Percentiles rank a stretch among this genome's conserved stretches.
Evolutionary conservation across 768 basidiomycete genomes (phyloP).

Genomic region (Suillus hirtellus): DNA sequence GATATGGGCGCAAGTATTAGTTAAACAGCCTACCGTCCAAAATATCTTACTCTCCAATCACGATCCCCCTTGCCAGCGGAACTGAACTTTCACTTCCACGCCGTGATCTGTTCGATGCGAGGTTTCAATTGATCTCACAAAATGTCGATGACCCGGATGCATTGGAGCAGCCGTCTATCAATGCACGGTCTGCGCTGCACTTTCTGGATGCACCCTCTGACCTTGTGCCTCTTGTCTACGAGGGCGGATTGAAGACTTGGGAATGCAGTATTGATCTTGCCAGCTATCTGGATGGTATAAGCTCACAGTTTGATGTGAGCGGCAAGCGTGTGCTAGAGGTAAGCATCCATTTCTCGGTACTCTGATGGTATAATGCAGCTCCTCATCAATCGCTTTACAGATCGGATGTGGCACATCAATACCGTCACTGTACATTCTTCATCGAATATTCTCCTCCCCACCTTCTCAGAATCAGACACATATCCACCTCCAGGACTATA

Average conservation of each 20-base stretch:
- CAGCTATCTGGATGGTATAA: constrained; percentile 51
- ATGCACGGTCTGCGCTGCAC: constrained; percentile 41
- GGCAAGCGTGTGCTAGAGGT: constrained; percentile 78
- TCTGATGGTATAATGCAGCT: background rate
- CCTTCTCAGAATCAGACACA: constrained; percentile 38
- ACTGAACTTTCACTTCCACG: constrained; percentile 51
- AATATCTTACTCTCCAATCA: constrained; percentile 80
- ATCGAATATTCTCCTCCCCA: constrained; percentile 50
- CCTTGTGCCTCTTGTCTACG: constrained; percentile 88
- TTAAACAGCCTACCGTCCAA: constrained; percentile 64
- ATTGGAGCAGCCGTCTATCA: constrained; percentile 20
- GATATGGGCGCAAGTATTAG: constrained; percentile 41
- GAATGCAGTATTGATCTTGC: constrained; percentile 92
- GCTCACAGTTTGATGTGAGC: constrained; percentile 23
- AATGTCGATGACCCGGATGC: constrained; percentile 35
- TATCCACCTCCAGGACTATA: constrained; percentile 91
- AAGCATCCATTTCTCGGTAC: background rate
- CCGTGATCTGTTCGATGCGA: constrained; percentile 91
- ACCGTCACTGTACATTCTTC: constrained; percentile 75
- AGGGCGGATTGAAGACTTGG: constrained; percentile 98
- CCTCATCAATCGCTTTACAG: constrained; percentile 39
- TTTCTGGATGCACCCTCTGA: constrained; percentile 86
- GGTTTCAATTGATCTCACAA: constrained; percentile 87
- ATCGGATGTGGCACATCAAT: constrained; percentile 92
- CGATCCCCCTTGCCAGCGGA: constrained; percentile 44